Percentiles rank a stretch among this genome's conserved stretches.
Conservation (phyloP, 176 grass and related monocot genomes). For the Avena eriantha region DNA sequence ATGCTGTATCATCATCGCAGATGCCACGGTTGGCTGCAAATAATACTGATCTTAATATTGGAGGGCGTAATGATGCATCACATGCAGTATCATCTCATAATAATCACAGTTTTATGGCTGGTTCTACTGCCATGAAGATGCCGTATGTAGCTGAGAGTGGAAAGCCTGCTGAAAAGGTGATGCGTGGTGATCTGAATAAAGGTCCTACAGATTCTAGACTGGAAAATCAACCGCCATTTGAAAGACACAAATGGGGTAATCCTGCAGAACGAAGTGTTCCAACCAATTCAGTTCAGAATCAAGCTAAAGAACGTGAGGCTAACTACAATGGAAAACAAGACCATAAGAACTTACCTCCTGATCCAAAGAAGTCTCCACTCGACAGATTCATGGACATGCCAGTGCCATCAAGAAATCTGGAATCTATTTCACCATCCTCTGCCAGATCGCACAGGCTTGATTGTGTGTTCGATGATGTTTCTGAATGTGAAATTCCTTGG, state of each 20-base stretch:
- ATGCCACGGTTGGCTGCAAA: constrained; percentile 58
- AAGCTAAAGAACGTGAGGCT: constrained; percentile 43
- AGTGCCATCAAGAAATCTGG: constrained; percentile 52
- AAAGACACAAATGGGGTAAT: constrained; percentile 51
- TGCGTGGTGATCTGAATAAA: constrained; percentile 54
- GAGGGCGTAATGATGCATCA: constrained; percentile 53
- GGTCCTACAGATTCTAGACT: constrained; percentile 48
- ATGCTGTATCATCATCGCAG: constrained; percentile 73
- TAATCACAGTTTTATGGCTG: constrained; percentile 56
- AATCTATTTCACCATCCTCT: constrained; percentile 56
- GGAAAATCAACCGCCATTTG: constrained; percentile 44
- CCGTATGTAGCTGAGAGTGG: constrained; percentile 44
- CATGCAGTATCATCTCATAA: constrained; percentile 46
- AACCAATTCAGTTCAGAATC: constrained; percentile 47
- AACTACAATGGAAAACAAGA: constrained; percentile 58
- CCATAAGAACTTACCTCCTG: constrained; percentile 55
- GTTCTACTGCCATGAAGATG: constrained; percentile 58
- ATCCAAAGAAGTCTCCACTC: constrained; percentile 63
- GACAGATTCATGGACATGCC: constrained; percentile 71
- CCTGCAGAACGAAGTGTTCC: constrained; percentile 42
- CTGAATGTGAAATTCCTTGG: constrained; percentile 96
- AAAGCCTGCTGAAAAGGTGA: constrained; percentile 54
- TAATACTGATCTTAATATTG: constrained; percentile 65
- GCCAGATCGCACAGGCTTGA: constrained; percentile 71
- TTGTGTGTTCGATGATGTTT: constrained; percentile 86